Evolutionary conservation across 306 rosid genomes (phyloP).

Genomic region (Acacia confusa): DNA sequence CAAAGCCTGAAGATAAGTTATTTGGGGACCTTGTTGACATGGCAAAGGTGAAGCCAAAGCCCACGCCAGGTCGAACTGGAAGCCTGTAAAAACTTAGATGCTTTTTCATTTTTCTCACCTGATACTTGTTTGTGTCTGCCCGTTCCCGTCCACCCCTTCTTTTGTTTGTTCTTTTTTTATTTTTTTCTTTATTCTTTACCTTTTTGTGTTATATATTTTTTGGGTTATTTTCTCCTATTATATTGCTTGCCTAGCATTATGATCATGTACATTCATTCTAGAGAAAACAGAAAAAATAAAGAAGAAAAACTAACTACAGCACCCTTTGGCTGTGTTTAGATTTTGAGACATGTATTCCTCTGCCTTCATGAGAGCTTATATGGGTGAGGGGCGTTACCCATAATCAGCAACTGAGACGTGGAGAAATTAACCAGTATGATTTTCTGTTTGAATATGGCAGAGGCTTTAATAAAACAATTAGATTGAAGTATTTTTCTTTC

Average conservation of each 20-base stretch:
- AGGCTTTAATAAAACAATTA: neutral
- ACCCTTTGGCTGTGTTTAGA: constrained; percentile 14
- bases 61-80: constrained; percentile 61
- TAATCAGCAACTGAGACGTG: neutral
- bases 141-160: neutral
- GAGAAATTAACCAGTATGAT: neutral
- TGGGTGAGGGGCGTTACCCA: neutral
- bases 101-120: constrained; percentile 32
- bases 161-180: neutral
- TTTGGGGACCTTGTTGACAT: constrained; percentile 95
- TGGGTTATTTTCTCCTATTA: constrained; percentile 35
- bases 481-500: neutral
- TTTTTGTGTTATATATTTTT: constrained; percentile 34
- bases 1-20: constrained; percentile 88
- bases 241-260: constrained; percentile 53
- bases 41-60: constrained; percentile 83
- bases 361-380: neutral
- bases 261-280: constrained; percentile 65
- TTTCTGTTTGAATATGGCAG: neutral
- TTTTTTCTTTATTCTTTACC: constrained; percentile 28
- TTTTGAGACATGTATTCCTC: constrained; percentile 3
- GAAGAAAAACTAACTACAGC: constrained; percentile 18
- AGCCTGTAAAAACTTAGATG: constrained; percentile 43
- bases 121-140: constrained; percentile 39
- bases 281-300: constrained; percentile 35